Percentiles rank a stretch among this genome's conserved stretches.
These are phyloP conservation scores for Chamaenerion angustifolium DNA, from an alignment of 345 rosid species.

Conservation along the genomic window DNA sequence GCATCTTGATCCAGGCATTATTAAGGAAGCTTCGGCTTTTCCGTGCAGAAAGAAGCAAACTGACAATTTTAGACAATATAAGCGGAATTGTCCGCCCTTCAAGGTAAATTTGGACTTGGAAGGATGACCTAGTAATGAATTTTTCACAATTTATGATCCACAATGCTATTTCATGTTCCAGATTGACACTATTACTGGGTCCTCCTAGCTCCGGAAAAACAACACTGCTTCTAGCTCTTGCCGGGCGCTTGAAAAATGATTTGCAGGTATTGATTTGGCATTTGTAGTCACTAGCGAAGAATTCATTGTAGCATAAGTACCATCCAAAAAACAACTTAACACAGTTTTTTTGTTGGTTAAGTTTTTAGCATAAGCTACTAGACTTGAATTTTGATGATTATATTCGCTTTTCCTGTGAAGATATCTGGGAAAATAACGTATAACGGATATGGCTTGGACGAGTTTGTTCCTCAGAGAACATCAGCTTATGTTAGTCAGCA, in stretches of 20 bases:
- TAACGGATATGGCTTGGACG: constrained; percentile 7
- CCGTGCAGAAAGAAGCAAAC: constrained; percentile 51
- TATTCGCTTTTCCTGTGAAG: constrained; percentile 7
- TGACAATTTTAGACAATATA: constrained; percentile 65
- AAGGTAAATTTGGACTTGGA: constrained; percentile 27
- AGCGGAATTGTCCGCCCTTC: constrained; percentile 88
- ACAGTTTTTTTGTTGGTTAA: not conserved
- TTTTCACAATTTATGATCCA: not conserved
- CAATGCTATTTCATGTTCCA: constrained; percentile 10
- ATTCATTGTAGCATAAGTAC: not conserved
- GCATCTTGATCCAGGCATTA: constrained; percentile 33
- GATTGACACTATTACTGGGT: constrained; percentile 83
- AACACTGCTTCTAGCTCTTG: constrained; percentile 75
- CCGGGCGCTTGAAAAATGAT: constrained; percentile 63
- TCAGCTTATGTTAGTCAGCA: constrained; percentile 12
- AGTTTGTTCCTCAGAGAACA: constrained; percentile 12
- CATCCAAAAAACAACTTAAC: not conserved
- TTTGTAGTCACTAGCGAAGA: not conserved
- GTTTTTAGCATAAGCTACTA: not conserved
- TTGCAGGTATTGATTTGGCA: constrained; percentile 16
- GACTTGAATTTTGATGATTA: not conserved
- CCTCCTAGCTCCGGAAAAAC: constrained; percentile 99
- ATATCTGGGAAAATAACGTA: constrained; percentile 9
- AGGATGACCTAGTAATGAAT: not conserved
- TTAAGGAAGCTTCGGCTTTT: constrained; percentile 47